Evolutionary conservation across 805 yeast genomes (phyloP).

Genomic region (Kockiozyma suomiensis): DNA sequence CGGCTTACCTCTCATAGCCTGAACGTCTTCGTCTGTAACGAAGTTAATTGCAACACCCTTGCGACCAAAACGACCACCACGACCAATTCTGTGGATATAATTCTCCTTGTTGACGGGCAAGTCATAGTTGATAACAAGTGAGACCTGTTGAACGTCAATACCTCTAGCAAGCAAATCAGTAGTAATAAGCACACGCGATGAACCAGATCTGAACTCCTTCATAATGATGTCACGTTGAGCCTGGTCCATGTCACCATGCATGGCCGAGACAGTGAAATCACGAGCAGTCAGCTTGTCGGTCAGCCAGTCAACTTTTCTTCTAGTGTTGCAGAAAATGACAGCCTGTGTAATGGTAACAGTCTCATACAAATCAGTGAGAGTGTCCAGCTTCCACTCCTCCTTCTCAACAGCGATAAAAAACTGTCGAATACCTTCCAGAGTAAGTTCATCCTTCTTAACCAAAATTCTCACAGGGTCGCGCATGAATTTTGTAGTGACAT

Average conservation of each 20-base stretch:
- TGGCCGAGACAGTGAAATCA: slow-evolving; percentile 89
- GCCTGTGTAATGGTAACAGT: slow-evolving; percentile 95
- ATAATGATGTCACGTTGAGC: slow-evolving; percentile 91
- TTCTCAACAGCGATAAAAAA: slow-evolving; percentile 86
- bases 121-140: slow-evolving; percentile 93
- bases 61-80: slow-evolving; percentile 98
- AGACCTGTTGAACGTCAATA: slow-evolving; percentile 97
- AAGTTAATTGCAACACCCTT: slow-evolving; percentile 98
- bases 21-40: slow-evolving; percentile 76
- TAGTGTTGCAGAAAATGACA: slow-evolving; percentile 96
- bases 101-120: slow-evolving; percentile 91
- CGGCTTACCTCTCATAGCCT: slow-evolving; percentile 65
- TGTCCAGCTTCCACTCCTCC: slow-evolving; percentile 93
- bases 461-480: slow-evolving; percentile 90
- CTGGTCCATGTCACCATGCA: slow-evolving; percentile 97
- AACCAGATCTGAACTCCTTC: slow-evolving; percentile 94
- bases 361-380: slow-evolving; percentile 92
- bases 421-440: slow-evolving; percentile 93
- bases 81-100: slow-evolving; percentile 96
- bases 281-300: slow-evolving; percentile 74
- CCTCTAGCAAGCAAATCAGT: slow-evolving; percentile 99
- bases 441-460: slow-evolving; percentile 91
- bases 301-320: slow-evolving; percentile 90
- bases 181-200: slow-evolving; percentile 89
- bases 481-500: slow-evolving; percentile 89